phyloP scores from a whole-genome alignment of 345 rosid genomes.

The Salix caprea region DNA sequence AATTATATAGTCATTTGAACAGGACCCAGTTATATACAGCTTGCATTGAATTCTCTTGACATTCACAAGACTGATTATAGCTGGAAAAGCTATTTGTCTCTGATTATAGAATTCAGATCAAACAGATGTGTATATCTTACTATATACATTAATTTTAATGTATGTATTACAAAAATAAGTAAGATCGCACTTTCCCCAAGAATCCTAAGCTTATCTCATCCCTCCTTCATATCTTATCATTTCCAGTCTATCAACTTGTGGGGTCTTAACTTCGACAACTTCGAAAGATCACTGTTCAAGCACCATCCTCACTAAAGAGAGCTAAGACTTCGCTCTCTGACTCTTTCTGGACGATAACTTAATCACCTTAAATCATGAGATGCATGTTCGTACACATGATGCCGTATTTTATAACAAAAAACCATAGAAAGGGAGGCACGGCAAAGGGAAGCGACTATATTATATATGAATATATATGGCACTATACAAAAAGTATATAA shows the following conservation, averaged over 20 bases:
- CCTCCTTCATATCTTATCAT: conserved; percentile 51
- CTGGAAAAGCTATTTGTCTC: not conserved
- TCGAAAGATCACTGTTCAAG: conserved; percentile 33
- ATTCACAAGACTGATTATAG: not conserved
- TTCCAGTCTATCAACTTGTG: conserved; percentile 47
- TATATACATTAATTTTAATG: conserved; percentile 17
- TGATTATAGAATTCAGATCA: too few species aligned
- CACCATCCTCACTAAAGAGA: conserved; percentile 19
- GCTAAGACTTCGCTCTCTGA: not conserved
- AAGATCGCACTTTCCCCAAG: conserved; percentile 63
- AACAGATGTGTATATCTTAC: conserved; percentile 17
- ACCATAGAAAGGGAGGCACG: conserved; percentile 31
- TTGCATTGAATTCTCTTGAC: not conserved
- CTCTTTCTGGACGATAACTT: not conserved
- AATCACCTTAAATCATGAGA: conserved; percentile 5
- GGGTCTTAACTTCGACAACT: conserved; percentile 49
- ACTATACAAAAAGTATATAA: not conserved
- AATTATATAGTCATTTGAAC: not conserved
- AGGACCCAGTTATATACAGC: not conserved
- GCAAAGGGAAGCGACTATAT: conserved; percentile 2
- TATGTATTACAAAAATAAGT: conserved; percentile 9
- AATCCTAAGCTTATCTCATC: conserved; percentile 63
- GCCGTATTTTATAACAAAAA: conserved; percentile 8
- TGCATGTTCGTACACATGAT: conserved; percentile 53
- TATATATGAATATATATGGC: not conserved